Base-by-base conservation (phyloP, 495 filamentous ascomycete genomes). In the Hypomontagnella monticulosa region DNA sequence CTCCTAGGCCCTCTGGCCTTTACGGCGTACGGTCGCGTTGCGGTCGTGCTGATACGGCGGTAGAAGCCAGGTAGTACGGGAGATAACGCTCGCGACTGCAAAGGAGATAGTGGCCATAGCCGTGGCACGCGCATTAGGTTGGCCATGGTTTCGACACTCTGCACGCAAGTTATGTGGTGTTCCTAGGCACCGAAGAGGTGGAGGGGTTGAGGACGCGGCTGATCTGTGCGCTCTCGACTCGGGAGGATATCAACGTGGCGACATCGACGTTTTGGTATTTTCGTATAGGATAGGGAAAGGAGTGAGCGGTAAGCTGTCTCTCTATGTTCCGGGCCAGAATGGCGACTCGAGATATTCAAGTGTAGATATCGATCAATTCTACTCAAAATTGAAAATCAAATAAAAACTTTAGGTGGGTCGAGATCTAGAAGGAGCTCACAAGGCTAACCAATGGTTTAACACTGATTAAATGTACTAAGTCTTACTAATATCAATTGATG, bases 401-500 rank as follows among this genome's bases (percentile, higher is more conserved):
- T 38, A 36, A 66, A 65, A 65, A 65, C 44, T 47, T 65, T 53
- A 58, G 47, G 53, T 59, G 62, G 62, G 55, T 34, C 55, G 6
- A 38, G 11, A 8, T 19, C 27, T 18, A 42, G 12, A 30, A 16
- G 30, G 9, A 49, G 60, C 43, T 56, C 9, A 41, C 23, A 58
- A 58, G 56, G 55, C 50, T 51, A 15, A 11, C 56, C 63, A 61
- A 60, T 62, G 23, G 33, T 23, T 41, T 43, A 27, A 19, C 7
- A 33, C 10, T n/a, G 23, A 27, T 27, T 27, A 6, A 27, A 6
- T 27, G 23, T 27, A 6, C 23, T 27, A 6, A 27, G 2, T 27
- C 23, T 27, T 2, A 27, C 23, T 27, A 27, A 27, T 27, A 27
- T 6, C n/a, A n/a, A n/a, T n/a, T n/a, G n/a, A n/a, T n/a, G n/a